Conservation (phyloP, 495 filamentous ascomycete genomes). For the Podospora appendiculata region DNA sequence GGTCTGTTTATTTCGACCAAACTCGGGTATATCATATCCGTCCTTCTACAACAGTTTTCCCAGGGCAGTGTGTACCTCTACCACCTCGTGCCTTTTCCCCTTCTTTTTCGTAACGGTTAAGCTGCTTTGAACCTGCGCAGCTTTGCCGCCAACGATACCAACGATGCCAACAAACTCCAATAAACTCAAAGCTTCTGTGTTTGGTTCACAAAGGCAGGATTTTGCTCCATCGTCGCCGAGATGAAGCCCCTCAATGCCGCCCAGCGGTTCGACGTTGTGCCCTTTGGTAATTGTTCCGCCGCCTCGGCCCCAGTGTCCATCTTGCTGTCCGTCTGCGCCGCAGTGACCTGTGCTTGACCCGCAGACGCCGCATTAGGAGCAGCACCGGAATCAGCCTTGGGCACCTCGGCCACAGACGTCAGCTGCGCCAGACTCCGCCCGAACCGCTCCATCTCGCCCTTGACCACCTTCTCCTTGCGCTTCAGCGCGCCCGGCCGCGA, state of each 20-base stretch:
- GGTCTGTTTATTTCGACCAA: too few species aligned
- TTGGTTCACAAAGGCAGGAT: conserved; percentile 46
- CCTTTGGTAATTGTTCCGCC: conserved; percentile 4
- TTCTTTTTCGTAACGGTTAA: neutral
- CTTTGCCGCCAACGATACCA: too few species aligned
- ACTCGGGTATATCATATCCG: too few species aligned
- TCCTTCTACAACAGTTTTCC: too few species aligned
- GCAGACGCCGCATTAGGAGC: too few species aligned
- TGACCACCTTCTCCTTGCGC: conserved; percentile 70
- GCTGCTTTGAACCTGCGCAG: neutral
- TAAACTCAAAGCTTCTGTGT: too few species aligned
- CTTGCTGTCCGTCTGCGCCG: conserved; percentile 3
- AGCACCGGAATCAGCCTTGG: neutral
- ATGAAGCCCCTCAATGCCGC: conserved; percentile 63
- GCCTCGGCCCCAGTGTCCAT: conserved; percentile 1
- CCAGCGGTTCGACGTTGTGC: conserved; percentile 49
- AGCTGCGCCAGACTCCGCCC: conserved; percentile 68
- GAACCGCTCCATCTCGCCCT: conserved; percentile 73
- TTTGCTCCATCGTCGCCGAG: conserved; percentile 65
- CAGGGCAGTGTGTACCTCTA: too few species aligned
- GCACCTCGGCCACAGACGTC: conserved; percentile 30
- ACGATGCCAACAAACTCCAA: too few species aligned
- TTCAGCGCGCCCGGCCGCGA: conserved; percentile 73
- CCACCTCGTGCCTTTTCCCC: neutral
- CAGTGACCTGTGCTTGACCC: too few species aligned